Percentiles rank a stretch among this genome's conserved stretches.
phyloP scores from a whole-genome alignment of 495 filamentous ascomycete species.

The Sporormia fimetaria region DNA sequence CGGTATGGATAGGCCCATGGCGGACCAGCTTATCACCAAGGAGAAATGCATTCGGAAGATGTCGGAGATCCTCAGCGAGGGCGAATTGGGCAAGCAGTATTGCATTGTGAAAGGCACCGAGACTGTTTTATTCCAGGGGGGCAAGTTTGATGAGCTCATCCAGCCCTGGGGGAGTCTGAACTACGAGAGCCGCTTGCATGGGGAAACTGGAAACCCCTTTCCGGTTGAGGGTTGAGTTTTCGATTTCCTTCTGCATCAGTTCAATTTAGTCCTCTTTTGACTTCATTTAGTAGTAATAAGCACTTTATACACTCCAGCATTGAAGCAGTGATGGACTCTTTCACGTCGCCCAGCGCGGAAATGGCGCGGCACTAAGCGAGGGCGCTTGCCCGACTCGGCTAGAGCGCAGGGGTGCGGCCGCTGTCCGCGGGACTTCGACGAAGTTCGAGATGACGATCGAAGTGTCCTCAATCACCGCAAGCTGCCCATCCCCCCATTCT shows the following conservation, averaged over 20 bases:
- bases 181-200: background rate
- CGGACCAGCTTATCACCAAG: too few species aligned
- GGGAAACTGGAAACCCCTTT: too few species aligned
- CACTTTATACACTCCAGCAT: background rate
- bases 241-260: background rate
- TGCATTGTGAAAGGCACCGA: conserved; percentile 4
- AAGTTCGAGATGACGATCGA: too few species aligned
- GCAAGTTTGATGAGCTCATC: background rate
- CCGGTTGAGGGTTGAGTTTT: background rate
- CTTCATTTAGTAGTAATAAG: background rate
- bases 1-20: too few species aligned
- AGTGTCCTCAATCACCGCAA: too few species aligned
- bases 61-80: conserved; percentile 1
- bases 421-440: background rate
- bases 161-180: background rate
- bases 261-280: background rate
- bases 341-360: background rate
- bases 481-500: too few species aligned
- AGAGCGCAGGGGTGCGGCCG: background rate
- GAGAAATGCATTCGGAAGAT: too few species aligned
- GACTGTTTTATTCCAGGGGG: conserved; percentile 1
- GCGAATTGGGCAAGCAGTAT: conserved; percentile 2
- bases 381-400: background rate
- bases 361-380: background rate
- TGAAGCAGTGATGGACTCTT: background rate